Base-by-base conservation (phyloP, 2,329 filamentous ascomycete genomes). In the Ceratocystis cacaofunesta region DNA sequence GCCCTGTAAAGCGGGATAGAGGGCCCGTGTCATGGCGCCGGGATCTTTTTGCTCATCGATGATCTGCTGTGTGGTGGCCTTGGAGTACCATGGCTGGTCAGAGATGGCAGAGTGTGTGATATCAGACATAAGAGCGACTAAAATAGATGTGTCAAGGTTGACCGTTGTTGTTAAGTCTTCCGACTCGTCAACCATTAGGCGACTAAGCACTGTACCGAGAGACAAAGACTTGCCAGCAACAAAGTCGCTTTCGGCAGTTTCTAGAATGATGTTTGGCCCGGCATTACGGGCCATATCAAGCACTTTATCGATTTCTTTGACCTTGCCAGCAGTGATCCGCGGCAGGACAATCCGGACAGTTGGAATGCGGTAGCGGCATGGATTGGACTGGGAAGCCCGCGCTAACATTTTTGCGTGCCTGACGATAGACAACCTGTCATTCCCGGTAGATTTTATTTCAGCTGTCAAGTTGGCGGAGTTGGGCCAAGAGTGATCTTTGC, bases 101-200 rank as follows among this genome's bases (percentile, higher is more conserved):
- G 43, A 6, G 43, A 62, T 32, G 15, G 61, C 2, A 50, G 25
- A 43, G 43, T 62, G 61, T 5, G 61, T 62, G 15, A 62, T 62
- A 48, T 62, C 61, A 32, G 61, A 62, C 61, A 62, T 48, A 7
- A 62, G 43, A 6, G 61, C 46, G 30, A 62, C 61, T 25, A 62
- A 19, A 30, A 62, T 62, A 5, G 61, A 62, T 15, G 30, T 32
- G 32, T 62, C 61, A 17, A 62, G 61, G 25, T 62, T 62, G 36
- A 50, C 25, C 1, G 43, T 32, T 17, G 61, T 25, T 8, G 61
- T 62, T n/a, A 62, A 10, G 22, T 48, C 61, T 32, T 62, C 61
- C 5, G 15, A 32, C 19, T 62, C 43, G 32, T 62, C 41, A 48
- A 62, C n/a, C 12, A 62, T 32, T 1, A 62, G 28, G 43, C 46